Base-by-base conservation (phyloP, 1,139 yeast genomes). In the Pichia sp. region DNA sequence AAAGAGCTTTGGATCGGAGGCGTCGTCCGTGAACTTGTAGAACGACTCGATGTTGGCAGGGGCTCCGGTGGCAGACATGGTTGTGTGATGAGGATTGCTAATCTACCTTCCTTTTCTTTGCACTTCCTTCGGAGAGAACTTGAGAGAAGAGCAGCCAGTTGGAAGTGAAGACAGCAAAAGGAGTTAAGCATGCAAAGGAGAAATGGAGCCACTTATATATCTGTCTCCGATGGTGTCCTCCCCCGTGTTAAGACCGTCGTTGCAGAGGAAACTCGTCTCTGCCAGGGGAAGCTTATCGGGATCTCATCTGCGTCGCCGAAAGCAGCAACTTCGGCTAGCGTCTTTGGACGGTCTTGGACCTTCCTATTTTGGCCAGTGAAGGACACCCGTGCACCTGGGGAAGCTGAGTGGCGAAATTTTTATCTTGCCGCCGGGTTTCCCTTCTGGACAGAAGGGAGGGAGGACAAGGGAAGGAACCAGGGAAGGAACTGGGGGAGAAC, bases 1-100 rank as follows among this genome's bases (percentile, higher is more conserved):
- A 44, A 64, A 68, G 22, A 62, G 53, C 42, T 62, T 62, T 1
- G 67, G 60, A 50, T 66, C 57, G 13, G 64, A 58, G 18, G 55
- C 60, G 45, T 65, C 68, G 50, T 65, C 66, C 1, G 58, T 58
- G 55, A 66, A 61, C 46, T 62, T 64, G 53, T 60, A 63, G 9
- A 60, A 53, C 4, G 62, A 54, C 55, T 62, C 63, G 16, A 66
- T 51, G 34, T 61, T 55, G 19, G 53, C 45, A 41, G 67, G 67
- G 12, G 66, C 66, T 36, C 63, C 62, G 6, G 50, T 55, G 12
- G 23, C 37, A 18, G 37, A 9, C 46, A 43, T 43, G 21, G 39
- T 19, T 21, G n/a, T n/a, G n/a, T n/a, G n/a, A n/a, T n/a, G n/a
- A n/a, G n/a, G n/a, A n/a, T n/a, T n/a, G n/a, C n/a, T n/a, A n/a